These are phyloP conservation scores for Hypoxylon sp. DNA, from an alignment of 2,329 filamentous ascomycete species.

Conservation along the genomic window DNA sequence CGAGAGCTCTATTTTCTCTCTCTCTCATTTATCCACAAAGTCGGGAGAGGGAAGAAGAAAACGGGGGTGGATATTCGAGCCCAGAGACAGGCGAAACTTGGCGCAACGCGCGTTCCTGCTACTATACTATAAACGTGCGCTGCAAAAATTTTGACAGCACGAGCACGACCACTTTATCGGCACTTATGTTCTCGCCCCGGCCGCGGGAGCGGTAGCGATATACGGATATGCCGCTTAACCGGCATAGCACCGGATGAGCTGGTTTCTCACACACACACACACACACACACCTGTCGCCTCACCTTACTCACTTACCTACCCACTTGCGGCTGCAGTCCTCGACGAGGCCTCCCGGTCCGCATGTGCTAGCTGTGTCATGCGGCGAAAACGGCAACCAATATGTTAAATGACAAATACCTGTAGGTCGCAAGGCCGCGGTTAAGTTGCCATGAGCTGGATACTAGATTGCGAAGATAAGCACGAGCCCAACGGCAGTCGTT, in stretches of 20 bases:
- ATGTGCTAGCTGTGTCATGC: constrained; percentile 1
- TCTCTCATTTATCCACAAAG: constrained; percentile 29
- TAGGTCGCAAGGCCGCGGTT: not conserved
- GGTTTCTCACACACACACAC: too few relatives aligned
- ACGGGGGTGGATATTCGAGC: constrained; percentile 18
- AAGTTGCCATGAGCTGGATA: constrained; percentile 9
- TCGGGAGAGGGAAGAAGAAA: constrained; percentile 7
- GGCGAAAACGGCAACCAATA: not conserved
- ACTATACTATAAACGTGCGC: constrained; percentile 21
- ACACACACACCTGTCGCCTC: too few relatives aligned
- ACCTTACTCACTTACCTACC: not conserved
- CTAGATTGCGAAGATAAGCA: not conserved
- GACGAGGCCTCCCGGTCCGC: not conserved
- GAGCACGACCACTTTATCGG: too few relatives aligned
- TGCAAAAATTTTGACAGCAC: not conserved
- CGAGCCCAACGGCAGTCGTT: not conserved
- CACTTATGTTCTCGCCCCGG: constrained; percentile 14
- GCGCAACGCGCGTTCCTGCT: constrained; percentile 20
- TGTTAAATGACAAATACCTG: not conserved
- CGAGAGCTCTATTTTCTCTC: not conserved
- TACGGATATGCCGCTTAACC: constrained; percentile 26
- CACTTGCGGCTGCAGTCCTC: not conserved
- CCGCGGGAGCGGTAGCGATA: constrained; percentile 10
- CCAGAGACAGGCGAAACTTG: constrained; percentile 7
- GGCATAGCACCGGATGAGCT: constrained; percentile 1